These are phyloP conservation scores for Blastocystis sp. DNA, from an alignment of 352 stramenopile species.

Conservation along the genomic window DNA sequence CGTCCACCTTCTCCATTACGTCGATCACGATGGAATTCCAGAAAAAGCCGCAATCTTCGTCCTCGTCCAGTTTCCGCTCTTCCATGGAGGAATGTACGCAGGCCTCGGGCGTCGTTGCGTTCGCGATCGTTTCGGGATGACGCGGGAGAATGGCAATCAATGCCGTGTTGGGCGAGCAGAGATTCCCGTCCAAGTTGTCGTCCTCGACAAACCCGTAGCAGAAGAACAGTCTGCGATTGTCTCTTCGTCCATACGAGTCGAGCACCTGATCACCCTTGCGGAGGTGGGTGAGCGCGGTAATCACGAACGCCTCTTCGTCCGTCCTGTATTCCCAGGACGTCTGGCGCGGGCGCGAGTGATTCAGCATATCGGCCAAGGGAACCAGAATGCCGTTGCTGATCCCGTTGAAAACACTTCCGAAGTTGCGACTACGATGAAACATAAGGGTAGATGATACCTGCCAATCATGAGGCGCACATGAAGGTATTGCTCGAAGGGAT, in stretches of 20 bases:
- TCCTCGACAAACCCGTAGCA: slow-evolving; percentile 74
- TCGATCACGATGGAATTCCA: slow-evolving; percentile 17
- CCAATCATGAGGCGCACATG: slow-evolving; percentile 56
- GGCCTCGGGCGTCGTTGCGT: neutral
- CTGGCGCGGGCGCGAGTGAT: slow-evolving; percentile 74
- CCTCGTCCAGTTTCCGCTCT: neutral
- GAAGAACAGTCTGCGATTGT: slow-evolving; percentile 73
- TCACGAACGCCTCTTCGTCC: slow-evolving; percentile 84
- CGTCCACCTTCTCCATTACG: slow-evolving; percentile 34
- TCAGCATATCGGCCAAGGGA: slow-evolving; percentile 74
- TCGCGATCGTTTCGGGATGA: neutral
- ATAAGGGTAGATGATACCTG: neutral
- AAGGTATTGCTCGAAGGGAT: slow-evolving; percentile 59
- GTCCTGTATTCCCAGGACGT: slow-evolving; percentile 86
- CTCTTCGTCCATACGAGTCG: slow-evolving; percentile 73
- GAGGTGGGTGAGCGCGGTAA: slow-evolving; percentile 81
- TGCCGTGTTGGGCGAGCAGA: slow-evolving; percentile 27
- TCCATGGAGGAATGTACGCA: neutral
- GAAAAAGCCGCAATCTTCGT: slow-evolving; percentile 55
- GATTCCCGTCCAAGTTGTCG: slow-evolving; percentile 68
- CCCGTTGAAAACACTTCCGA: slow-evolving; percentile 40
- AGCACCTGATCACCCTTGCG: slow-evolving; percentile 66
- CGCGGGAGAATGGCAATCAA: slow-evolving; percentile 6
- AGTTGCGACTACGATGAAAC: slow-evolving; percentile 70
- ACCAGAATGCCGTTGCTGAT: slow-evolving; percentile 62